These are phyloP conservation scores for Cercospora sesami DNA, from an alignment of 2,329 filamentous ascomycete species.

Conservation along the genomic window DNA sequence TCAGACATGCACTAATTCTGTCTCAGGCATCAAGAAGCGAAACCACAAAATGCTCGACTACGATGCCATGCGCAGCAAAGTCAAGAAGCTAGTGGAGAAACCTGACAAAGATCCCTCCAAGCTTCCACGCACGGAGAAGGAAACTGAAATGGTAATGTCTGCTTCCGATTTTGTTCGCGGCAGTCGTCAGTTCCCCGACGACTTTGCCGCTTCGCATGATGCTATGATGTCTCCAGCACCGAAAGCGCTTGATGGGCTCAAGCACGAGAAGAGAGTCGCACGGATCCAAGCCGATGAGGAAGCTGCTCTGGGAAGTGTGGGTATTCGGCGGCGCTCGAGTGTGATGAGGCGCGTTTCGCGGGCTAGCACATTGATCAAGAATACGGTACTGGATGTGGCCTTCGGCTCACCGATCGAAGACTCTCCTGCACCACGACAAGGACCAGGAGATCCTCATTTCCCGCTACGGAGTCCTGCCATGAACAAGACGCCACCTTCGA, in stretches of 20 bases:
- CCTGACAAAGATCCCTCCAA: constrained; percentile 98
- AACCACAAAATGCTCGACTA: constrained; percentile 98
- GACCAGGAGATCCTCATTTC: background rate
- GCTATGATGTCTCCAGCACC: constrained; percentile 31
- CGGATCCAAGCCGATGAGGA: constrained; percentile 20
- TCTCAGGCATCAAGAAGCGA: constrained; percentile 86
- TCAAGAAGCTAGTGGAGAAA: constrained; percentile 96
- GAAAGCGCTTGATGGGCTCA: constrained; percentile 32
- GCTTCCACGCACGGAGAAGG: constrained; percentile 91
- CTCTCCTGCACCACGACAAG: background rate
- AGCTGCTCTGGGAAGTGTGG: constrained; percentile 24
- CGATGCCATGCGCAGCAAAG: constrained; percentile 90
- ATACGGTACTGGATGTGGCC: constrained; percentile 16
- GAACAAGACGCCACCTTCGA: background rate
- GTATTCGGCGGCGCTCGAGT: constrained; percentile 22
- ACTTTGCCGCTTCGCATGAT: constrained; percentile 14
- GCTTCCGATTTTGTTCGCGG: constrained; percentile 22
- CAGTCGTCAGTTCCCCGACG: constrained; percentile 12
- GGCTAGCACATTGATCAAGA: constrained; percentile 18
- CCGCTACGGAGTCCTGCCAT: background rate
- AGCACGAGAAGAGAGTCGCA: constrained; percentile 15
- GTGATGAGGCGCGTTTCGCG: constrained; percentile 17
- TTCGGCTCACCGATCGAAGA: constrained; percentile 11
- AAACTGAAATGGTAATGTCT: constrained; percentile 71
- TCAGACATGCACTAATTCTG: constrained; percentile 1